Conservation (phyloP, 768 basidiomycete genomes). For the Dendrothele bispora region DNA sequence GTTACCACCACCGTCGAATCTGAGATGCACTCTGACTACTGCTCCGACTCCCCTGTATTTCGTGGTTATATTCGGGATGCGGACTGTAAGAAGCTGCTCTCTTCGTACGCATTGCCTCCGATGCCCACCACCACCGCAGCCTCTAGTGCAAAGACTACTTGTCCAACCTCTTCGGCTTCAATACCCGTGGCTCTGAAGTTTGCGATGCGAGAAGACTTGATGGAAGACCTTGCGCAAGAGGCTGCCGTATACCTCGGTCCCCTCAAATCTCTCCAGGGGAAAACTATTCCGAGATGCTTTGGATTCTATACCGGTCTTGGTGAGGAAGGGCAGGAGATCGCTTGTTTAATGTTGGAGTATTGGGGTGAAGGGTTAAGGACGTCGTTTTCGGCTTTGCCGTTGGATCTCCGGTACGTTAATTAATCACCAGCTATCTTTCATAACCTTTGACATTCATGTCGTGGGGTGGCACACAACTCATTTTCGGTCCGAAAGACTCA, state of each 20-base stretch:
- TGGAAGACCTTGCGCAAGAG: conserved; percentile 33
- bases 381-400: conserved; percentile 27
- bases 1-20: conserved; percentile 31
- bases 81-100: conserved; percentile 12
- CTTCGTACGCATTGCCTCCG: neutral
- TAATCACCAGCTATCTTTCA: neutral
- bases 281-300: conserved; percentile 30
- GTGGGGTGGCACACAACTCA: neutral
- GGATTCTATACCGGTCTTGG: conserved; percentile 33
- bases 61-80: conserved; percentile 19
- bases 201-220: conserved; percentile 37
- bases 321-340: conserved; percentile 32
- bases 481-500: conserved; percentile 21
- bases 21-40: conserved; percentile 30
- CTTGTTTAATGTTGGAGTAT: conserved; percentile 36
- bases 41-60: conserved; percentile 38
- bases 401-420: conserved; percentile 30
- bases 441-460: too few species aligned
- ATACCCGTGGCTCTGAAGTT: conserved; percentile 30
- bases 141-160: conserved; percentile 1
- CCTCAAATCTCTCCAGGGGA: conserved; percentile 32
- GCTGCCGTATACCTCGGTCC: conserved; percentile 30
- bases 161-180: conserved; percentile 1
- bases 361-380: conserved; percentile 35
- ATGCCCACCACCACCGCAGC: neutral